Evolutionary conservation across 345 rosid species (phyloP), one percentile per base, ranked within the genome.

Genomic region (Toxicodendron radicans): DNA sequence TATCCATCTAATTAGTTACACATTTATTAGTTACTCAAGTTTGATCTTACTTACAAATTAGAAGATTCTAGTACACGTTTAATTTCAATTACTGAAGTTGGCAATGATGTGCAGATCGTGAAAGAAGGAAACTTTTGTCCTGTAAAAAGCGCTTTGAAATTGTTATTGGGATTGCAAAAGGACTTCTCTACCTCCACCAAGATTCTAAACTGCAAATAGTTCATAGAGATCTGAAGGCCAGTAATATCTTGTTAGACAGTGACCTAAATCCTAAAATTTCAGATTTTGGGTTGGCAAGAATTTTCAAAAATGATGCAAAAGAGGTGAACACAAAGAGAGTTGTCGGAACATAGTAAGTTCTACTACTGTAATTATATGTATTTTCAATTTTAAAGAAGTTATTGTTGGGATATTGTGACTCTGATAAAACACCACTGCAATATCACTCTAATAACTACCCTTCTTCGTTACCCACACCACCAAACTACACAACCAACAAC

Each of bases 101-200:
- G n/a, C 17, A 24, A 45, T 68, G 46, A 13, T 53, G 18, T 7
- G 41, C 79, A 88, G 88, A 86, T 78, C 46, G 41, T 79, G 11
- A 57, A 12, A 68, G 77, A 75, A 73, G 78, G 23, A 49, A 17
- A 48, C 2, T 70, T 63, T 14, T 88, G 86, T 87, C 62, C 56
- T 58, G 74, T 66, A 2, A 18, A 59, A 73, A 3, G 58, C 76
- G 84, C 18, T 49, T 58, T 5, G 20, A 69, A 68, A 83, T 86
- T 49, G 20, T 87, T 10, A 75, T 65, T 33, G 89, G 89, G 24
- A 85, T 87, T n/a, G 81, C 87, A 14, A 70, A 78, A 66, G 88
- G 90, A 54, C 86, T 82, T 66, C 56, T 84, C 24, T 87, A 89
- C 76, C 87, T 85, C 14, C 91, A 85, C 65, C 85, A 85, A 20